These are phyloP conservation scores for Lactifluus volemus DNA, from an alignment of 768 basidiomycete species.

Conservation along the genomic window DNA sequence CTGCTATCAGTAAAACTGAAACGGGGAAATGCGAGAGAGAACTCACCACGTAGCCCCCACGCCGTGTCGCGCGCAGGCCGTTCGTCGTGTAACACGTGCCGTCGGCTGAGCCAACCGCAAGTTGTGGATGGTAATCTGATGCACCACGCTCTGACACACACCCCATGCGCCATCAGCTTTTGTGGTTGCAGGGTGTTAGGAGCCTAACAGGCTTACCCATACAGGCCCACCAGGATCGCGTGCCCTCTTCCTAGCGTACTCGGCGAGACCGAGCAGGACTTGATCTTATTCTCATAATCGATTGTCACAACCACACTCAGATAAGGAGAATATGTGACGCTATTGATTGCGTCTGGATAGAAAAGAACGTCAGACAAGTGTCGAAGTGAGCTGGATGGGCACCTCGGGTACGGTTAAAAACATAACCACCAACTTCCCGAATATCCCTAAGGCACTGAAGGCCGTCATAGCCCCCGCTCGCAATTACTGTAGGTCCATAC, in stretches of 20 bases:
- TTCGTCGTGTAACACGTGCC: constrained; percentile 75
- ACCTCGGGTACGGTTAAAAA: constrained; percentile 77
- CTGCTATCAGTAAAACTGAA: background rate
- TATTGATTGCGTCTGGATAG: constrained; percentile 56
- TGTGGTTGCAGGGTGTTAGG: background rate
- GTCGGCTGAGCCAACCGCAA: constrained; percentile 77
- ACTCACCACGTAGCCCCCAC: constrained; percentile 66
- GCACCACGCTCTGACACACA: constrained; percentile 51
- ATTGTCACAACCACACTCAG: constrained; percentile 65
- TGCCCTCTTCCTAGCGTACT: constrained; percentile 69
- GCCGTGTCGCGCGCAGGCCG: constrained; percentile 52
- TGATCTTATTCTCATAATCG: constrained; percentile 77
- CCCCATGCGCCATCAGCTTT: background rate
- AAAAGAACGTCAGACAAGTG: background rate
- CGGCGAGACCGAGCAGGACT: constrained; percentile 63
- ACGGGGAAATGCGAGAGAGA: background rate
- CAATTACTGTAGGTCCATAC: constrained; percentile 63
- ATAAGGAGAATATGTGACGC: constrained; percentile 58
- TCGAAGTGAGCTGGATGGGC: constrained; percentile 1
- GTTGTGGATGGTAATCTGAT: constrained; percentile 83
- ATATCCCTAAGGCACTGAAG: constrained; percentile 69
- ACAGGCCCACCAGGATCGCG: constrained; percentile 70
- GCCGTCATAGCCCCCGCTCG: constrained; percentile 77
- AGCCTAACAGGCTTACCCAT: constrained; percentile 50
- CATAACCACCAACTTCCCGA: constrained; percentile 54